Conservation (phyloP, 192 early-diverging fungal genomes). For the Chytriomyces hyalinus region DNA sequence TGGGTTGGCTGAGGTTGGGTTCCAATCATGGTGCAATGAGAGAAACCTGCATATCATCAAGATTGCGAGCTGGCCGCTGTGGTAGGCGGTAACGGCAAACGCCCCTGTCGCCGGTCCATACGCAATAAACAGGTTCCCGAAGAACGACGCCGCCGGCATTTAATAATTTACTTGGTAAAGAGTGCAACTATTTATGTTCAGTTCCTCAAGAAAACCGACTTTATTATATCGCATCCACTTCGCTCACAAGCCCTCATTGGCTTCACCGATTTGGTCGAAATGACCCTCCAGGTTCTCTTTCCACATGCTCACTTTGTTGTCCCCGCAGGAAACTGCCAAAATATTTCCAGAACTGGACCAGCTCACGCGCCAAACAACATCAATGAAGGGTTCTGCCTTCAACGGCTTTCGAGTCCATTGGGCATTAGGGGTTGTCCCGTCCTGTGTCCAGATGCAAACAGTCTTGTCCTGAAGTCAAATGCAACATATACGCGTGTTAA, state of each 20-base stretch:
- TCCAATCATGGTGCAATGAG: not conserved
- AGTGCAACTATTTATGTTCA: not conserved
- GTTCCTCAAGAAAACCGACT: not conserved
- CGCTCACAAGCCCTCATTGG: constrained; percentile 44
- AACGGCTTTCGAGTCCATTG: constrained; percentile 79
- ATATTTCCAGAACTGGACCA: constrained; percentile 96
- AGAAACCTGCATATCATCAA: constrained; percentile 74
- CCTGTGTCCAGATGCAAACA: constrained; percentile 95
- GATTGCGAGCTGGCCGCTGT: constrained; percentile 72
- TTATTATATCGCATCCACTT: not conserved
- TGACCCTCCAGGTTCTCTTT: constrained; percentile 93
- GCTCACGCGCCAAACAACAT: constrained; percentile 98
- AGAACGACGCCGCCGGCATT: constrained; percentile 55
- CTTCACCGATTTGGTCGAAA: constrained; percentile 85
- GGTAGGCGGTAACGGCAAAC: constrained; percentile 72
- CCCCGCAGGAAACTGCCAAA: constrained; percentile 93
- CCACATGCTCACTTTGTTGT: constrained; percentile 97
- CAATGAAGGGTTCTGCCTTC: constrained; percentile 79
- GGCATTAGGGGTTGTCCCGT: constrained; percentile 51
- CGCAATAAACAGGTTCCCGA: constrained; percentile 74
- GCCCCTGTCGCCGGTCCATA: constrained; percentile 76
- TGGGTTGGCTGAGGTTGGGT: not conserved
- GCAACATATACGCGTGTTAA: not conserved
- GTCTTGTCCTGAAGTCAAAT: constrained; percentile 77
- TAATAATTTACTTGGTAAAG: not conserved